A percentile compares a stretch with the other conserved stretches of the same genome.
These are phyloP conservation scores for Mortierella sp. DNA, from an alignment of 371 early-diverging fungal genomes.

Conservation along the genomic window DNA sequence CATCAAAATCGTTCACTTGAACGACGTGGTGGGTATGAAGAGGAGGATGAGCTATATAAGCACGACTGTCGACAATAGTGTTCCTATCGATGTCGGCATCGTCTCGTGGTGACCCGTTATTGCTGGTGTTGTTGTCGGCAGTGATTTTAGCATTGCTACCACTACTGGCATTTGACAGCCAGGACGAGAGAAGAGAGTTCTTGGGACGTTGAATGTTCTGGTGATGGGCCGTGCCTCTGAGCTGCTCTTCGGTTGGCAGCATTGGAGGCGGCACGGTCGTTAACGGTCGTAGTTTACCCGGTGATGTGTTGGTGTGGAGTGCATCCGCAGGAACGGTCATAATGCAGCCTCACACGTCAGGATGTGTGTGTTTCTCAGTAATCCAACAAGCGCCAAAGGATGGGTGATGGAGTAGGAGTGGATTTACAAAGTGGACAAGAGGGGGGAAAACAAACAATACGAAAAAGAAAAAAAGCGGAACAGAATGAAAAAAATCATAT, in stretches of 20 bases:
- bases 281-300: constrained; percentile 26
- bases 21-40: background rate
- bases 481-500: too few relatives aligned
- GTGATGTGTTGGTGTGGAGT: constrained; percentile 8
- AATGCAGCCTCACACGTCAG: background rate
- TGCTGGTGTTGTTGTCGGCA: background rate
- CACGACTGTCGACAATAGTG: background rate
- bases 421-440: too few relatives aligned
- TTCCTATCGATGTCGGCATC: background rate
- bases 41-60: background rate
- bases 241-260: constrained; percentile 39
- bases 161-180: constrained; percentile 18
- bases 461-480: too few relatives aligned
- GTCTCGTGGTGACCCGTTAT: background rate
- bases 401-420: constrained; percentile 1
- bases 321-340: constrained; percentile 38
- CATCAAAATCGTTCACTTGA: background rate
- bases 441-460: too few relatives aligned
- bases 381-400: too few relatives aligned
- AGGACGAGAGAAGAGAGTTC: constrained; percentile 32
- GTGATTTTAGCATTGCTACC: background rate
- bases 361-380: too few relatives aligned
- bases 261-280: constrained; percentile 22
- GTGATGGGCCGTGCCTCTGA: constrained; percentile 1
- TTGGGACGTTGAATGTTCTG: background rate